Conservation (phyloP, 148 eudicot genomes). For the Polygonum aviculare region DNA sequence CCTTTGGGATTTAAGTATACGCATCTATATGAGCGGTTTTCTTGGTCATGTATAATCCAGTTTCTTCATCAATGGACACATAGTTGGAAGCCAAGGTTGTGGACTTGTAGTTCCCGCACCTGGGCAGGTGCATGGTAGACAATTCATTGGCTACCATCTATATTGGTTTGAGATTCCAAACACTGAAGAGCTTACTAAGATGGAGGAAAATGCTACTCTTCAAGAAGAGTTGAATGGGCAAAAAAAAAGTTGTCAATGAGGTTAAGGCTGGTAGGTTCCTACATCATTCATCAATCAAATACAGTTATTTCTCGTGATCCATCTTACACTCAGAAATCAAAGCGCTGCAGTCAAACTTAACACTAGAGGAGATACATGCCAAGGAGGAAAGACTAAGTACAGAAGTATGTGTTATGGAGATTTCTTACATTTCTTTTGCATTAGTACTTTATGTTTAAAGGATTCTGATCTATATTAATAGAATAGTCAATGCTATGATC, state of each 20-base stretch:
- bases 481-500: neutral
- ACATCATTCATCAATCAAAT: neutral
- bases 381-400: constrained; percentile 41
- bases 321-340: constrained; percentile 48
- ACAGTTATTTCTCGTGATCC: neutral
- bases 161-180: constrained; percentile 85
- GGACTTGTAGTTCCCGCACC: no score
- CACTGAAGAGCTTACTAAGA: constrained; percentile 70
- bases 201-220: constrained; percentile 65
- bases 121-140: no score
- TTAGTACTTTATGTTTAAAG: neutral
- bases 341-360: constrained; percentile 75
- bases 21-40: no score
- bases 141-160: no score
- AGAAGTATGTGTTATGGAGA: constrained; percentile 40
- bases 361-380: constrained; percentile 62
- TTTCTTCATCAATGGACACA: no score
- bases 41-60: no score
- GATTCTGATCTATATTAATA: neutral
- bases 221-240: constrained; percentile 60
- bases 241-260: constrained; percentile 45
- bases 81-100: no score
- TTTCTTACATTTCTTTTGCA: neutral
- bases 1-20: no score
- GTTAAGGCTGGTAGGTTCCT: constrained; percentile 69